Conservation (phyloP, 73 alveolate species). For the Blepharisma stoltei region DNA sequence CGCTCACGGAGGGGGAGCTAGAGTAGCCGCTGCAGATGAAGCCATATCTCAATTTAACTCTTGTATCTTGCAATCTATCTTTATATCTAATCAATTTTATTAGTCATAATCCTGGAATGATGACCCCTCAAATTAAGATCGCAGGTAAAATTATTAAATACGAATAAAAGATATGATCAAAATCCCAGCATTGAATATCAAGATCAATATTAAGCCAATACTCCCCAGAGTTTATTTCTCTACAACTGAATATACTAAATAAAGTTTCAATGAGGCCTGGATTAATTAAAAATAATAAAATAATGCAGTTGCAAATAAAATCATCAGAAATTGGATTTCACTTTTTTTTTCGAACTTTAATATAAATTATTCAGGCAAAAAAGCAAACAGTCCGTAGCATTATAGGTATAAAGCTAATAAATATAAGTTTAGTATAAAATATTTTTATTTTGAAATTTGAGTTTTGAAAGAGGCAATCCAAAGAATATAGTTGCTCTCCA, state of each 20-base stretch:
- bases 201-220: background rate
- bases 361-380: background rate
- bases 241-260: constrained; percentile 24
- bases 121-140: background rate
- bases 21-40: constrained; percentile 43
- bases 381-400: background rate
- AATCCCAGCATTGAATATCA: background rate
- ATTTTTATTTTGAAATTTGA: background rate
- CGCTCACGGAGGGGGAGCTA: too few relatives aligned
- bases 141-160: background rate
- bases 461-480: constrained; percentile 7
- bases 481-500: background rate
- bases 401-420: background rate
- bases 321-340: background rate
- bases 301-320: background rate
- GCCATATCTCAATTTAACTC: constrained; percentile 44
- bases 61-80: constrained; percentile 17
- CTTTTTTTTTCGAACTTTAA: too few relatives aligned
- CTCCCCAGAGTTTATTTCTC: constrained; percentile 1
- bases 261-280: background rate
- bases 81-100: background rate
- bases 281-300: background rate
- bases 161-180: background rate
- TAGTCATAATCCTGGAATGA: background rate
- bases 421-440: background rate